These are phyloP conservation scores for Shiraia sp. DNA, from an alignment of 2,329 filamentous ascomycete species.

Conservation along the genomic window DNA sequence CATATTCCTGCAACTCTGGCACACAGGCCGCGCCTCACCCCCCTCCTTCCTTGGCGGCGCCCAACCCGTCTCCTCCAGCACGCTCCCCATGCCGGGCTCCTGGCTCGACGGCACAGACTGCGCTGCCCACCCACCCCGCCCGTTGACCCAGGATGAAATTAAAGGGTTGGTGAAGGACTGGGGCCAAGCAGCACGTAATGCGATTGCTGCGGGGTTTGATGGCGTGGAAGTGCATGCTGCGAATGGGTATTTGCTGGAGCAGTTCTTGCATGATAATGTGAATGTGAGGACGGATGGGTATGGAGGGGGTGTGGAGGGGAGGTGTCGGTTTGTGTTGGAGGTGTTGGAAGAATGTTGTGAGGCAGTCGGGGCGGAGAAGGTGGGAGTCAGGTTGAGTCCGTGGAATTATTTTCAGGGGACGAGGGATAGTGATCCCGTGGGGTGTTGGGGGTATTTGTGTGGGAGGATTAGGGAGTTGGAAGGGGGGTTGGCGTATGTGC, in stretches of 20 bases:
- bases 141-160: constrained; percentile 47
- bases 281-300: constrained; percentile 57
- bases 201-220: constrained; percentile 41
- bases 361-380: constrained; percentile 38
- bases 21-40: constrained; percentile 52
- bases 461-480: constrained; percentile 42
- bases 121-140: constrained; percentile 40
- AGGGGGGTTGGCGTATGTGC: constrained; percentile 36
- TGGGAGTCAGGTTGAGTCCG: constrained; percentile 39
- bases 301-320: constrained; percentile 56
- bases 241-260: constrained; percentile 55
- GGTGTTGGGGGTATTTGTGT: constrained; percentile 53
- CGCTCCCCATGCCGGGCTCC: constrained; percentile 46
- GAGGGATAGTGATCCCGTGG: constrained; percentile 50
- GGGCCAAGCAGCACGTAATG: constrained; percentile 45
- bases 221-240: constrained; percentile 48
- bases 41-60: constrained; percentile 46
- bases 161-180: constrained; percentile 44
- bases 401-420: constrained; percentile 47
- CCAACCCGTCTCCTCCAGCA: constrained; percentile 44
- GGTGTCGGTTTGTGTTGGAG: constrained; percentile 61
- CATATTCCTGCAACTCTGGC: constrained; percentile 53
- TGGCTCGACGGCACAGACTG: constrained; percentile 45
- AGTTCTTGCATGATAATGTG: constrained; percentile 55
- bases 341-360: constrained; percentile 47